Evolutionary conservation across 257 asterid genomes (phyloP), one percentile per base, ranked within the genome.

Genomic region (Solanum paucissectum): DNA sequence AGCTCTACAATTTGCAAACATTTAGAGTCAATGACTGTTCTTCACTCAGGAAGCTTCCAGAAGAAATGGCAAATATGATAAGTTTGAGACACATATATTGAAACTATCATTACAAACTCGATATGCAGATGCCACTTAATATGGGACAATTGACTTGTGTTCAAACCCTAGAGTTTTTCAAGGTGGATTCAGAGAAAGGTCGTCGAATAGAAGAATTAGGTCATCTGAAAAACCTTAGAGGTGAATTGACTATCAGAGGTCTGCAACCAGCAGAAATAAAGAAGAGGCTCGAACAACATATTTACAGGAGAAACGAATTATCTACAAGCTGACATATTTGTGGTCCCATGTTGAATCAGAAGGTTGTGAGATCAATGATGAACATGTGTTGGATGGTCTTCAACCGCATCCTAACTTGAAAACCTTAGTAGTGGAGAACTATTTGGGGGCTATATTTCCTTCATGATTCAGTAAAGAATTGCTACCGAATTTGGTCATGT

Each of bases 81-180:
- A 88, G 86, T 66, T 74, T 91, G 83, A 89, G 92, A 55, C 91
- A 91, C 85, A 88, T 91, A 14, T 44, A 87, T 40, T 58, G 7
- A 6, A 25, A 3, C 9, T 27, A 2, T 23, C 6, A 0, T 10
- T 7, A 55, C 27, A 1, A 5, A 44, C 0, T 1, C 0, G 52
- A 44, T 44, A 44, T 4, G 52, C 23, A 33, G 10, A 71, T 71
- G 66, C 90, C 89, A 33, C 76, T 68, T 27, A 68, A 68, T 10
- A 27, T 68, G 75, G 37, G 75, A 1, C 23, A 29, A 68, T 29
- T 68, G 37, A 68, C 37, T 13, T 2, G 38, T 29, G 11, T 68
- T 27, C 37, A 68, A 1, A 68, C 38, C 1, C 72, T 90, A 37
- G 2, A 7, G 8, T 20, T 42, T 33, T 90, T 90, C 21, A 49